phyloP scores from a whole-genome alignment of 2,329 filamentous ascomycete species.

The Calonectria crousiana region DNA sequence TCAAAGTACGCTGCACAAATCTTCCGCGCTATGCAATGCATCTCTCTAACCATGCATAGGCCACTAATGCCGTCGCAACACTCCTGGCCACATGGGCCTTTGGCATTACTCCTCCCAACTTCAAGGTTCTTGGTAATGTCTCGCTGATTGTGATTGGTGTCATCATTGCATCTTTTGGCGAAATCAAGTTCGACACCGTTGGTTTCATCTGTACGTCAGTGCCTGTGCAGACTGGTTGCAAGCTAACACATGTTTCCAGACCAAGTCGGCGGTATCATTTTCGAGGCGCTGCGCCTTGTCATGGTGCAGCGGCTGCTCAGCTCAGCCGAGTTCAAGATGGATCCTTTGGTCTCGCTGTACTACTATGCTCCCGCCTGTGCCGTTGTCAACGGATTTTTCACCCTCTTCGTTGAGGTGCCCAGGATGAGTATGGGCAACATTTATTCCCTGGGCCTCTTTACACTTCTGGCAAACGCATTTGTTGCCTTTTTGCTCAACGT shows the following conservation, averaged over 20 bases:
- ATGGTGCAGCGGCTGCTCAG: conserved; percentile 24
- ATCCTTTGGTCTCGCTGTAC: conserved; percentile 23
- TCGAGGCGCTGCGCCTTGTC: conserved; percentile 25
- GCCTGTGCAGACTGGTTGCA: accelerated
- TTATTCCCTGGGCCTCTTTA: conserved; percentile 7
- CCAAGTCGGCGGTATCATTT: conserved; percentile 24
- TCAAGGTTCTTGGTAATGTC: conserved; percentile 14
- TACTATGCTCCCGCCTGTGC: conserved; percentile 26
- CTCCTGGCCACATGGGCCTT: conserved; percentile 24
- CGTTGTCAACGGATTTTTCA: conserved; percentile 15
- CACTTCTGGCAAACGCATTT: conserved; percentile 20
- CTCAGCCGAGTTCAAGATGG: conserved; percentile 29
- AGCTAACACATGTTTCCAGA: conserved; percentile 4
- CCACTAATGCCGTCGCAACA: conserved; percentile 23
- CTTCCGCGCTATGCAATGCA: not conserved
- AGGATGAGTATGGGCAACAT: conserved; percentile 18
- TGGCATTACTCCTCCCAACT: conserved; percentile 21
- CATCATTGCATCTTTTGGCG: conserved; percentile 25
- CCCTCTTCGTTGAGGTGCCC: conserved; percentile 19
- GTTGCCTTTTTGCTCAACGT: conserved; percentile 27
- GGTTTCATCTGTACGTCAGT: conserved; percentile 18
- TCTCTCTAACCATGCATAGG: conserved; percentile 4
- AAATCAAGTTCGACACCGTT: conserved; percentile 21
- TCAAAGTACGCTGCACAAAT: not conserved
- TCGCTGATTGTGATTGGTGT: conserved; percentile 19